Evolutionary conservation across 108 stramenopile species (phyloP).

Genomic region (Nitzschia sp.): DNA sequence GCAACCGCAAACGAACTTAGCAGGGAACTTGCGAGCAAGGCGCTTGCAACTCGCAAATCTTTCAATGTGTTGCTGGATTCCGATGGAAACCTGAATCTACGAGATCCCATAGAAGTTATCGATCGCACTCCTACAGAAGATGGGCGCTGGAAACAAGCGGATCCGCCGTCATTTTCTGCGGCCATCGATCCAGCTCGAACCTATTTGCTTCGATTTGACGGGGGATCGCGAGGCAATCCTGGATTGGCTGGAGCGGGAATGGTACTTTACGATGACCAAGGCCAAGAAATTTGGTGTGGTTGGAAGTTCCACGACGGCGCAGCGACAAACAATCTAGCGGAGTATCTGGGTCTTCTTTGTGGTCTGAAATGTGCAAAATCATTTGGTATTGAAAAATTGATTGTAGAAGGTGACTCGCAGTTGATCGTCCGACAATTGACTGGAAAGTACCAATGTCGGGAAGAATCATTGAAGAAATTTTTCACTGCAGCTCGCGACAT

Average conservation of each 20-base stretch:
- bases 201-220: slow-evolving; percentile 76
- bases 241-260: slow-evolving; percentile 71
- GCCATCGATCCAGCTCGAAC: slow-evolving; percentile 43
- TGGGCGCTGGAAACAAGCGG: slow-evolving; percentile 20
- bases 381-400: slow-evolving; percentile 58
- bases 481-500: slow-evolving; percentile 39
- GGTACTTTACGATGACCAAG: slow-evolving; percentile 60
- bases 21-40: slow-evolving; percentile 13
- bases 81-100: slow-evolving; percentile 2
- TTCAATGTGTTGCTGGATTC: background rate
- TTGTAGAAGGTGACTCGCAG: slow-evolving; percentile 76
- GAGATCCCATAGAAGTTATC: slow-evolving; percentile 15
- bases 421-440: slow-evolving; percentile 72
- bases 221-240: slow-evolving; percentile 78
- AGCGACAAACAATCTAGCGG: slow-evolving; percentile 82
- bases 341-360: slow-evolving; percentile 58
- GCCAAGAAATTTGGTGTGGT: slow-evolving; percentile 52
- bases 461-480: slow-evolving; percentile 39
- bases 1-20: background rate
- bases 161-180: slow-evolving; percentile 3
- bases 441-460: slow-evolving; percentile 59
- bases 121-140: slow-evolving; percentile 5
- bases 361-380: slow-evolving; percentile 68
- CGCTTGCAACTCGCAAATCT: slow-evolving; percentile 29
- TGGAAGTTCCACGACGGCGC: slow-evolving; percentile 57